Evolutionary conservation across 179 eudicot species (phyloP).

Genomic region (Silene noctiflora): DNA sequence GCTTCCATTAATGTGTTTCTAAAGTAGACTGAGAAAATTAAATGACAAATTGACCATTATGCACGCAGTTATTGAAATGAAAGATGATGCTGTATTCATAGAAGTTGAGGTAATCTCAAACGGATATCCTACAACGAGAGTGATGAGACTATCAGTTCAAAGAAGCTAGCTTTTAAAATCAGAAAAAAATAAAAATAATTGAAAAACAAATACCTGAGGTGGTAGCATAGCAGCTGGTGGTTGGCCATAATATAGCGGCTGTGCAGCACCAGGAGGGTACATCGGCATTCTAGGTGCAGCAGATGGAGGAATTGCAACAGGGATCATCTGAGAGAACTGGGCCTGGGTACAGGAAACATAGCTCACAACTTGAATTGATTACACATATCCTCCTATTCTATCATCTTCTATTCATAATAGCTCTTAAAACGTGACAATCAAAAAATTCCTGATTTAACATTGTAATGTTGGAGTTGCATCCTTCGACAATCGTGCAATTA

Average conservation of each 20-base stretch:
- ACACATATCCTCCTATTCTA: neutral
- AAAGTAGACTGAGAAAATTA: too few relatives aligned
- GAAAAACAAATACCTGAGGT: slow-evolving; percentile 46
- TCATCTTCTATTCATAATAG: neutral
- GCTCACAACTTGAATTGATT: neutral
- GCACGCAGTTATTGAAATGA: too few relatives aligned
- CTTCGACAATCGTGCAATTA: too few relatives aligned
- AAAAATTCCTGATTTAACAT: neutral
- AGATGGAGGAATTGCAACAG: slow-evolving; percentile 51
- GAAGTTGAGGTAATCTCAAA: neutral
- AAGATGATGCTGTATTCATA: too few relatives aligned
- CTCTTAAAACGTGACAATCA: neutral
- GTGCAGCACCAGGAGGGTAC: slow-evolving; percentile 64
- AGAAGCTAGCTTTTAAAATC: neutral
- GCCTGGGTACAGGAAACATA: slow-evolving; percentile 39
- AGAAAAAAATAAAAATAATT: neutral
- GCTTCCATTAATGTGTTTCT: too few relatives aligned
- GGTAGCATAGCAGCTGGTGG: slow-evolving; percentile 55
- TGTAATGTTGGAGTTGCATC: too few relatives aligned
- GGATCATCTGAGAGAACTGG: slow-evolving; percentile 68
- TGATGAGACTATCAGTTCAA: neutral
- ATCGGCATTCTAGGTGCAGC: slow-evolving; percentile 65
- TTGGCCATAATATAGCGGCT: slow-evolving; percentile 60
- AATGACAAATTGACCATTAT: too few relatives aligned
- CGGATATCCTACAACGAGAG: neutral